A percentile compares a stretch with the other conserved stretches of the same genome.
Conservation (phyloP, 805 yeast species). For the Teunomyces panamensis region DNA sequence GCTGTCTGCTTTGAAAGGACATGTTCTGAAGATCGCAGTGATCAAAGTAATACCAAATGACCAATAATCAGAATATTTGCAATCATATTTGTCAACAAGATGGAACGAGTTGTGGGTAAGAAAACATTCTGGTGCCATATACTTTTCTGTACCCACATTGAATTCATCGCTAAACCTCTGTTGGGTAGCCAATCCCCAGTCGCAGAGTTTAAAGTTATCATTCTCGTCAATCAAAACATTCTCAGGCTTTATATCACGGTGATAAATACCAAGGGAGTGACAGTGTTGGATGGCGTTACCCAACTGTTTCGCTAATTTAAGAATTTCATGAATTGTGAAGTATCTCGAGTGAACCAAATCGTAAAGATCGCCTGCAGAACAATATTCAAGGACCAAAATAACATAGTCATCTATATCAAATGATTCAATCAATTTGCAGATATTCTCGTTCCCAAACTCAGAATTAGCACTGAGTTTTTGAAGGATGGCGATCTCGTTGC, state of each 20-base stretch:
- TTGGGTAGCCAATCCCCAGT: constrained; percentile 50
- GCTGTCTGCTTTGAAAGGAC: constrained; percentile 42
- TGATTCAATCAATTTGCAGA: constrained; percentile 56
- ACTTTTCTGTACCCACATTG: constrained; percentile 56
- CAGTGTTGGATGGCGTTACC: constrained; percentile 50
- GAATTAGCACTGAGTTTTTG: constrained; percentile 21
- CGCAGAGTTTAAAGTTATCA: constrained; percentile 55
- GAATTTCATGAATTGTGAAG: constrained; percentile 10
- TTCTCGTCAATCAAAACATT: constrained; percentile 51
- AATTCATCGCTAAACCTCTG: constrained; percentile 25
- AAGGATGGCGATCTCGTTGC: constrained; percentile 50
- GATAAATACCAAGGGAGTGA: constrained; percentile 56
- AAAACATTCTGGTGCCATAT: constrained; percentile 56
- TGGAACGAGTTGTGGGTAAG: constrained; percentile 16
- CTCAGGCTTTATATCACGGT: constrained; percentile 59
- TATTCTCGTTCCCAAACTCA: constrained; percentile 37
- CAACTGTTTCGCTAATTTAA: constrained; percentile 41
- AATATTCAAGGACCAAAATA: constrained; percentile 63
- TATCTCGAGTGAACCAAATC: constrained; percentile 44
- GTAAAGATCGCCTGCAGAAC: constrained; percentile 64
- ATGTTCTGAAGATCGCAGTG: constrained; percentile 49
- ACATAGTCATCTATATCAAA: constrained; percentile 53
- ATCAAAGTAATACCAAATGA: constrained; percentile 51
- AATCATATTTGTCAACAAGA: constrained; percentile 31
- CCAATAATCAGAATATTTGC: constrained; percentile 51